Percentiles rank a stretch among this genome's conserved stretches.
phyloP scores from a whole-genome alignment of 192 early-diverging fungal species.

The Gamsiella multidivaricata region DNA sequence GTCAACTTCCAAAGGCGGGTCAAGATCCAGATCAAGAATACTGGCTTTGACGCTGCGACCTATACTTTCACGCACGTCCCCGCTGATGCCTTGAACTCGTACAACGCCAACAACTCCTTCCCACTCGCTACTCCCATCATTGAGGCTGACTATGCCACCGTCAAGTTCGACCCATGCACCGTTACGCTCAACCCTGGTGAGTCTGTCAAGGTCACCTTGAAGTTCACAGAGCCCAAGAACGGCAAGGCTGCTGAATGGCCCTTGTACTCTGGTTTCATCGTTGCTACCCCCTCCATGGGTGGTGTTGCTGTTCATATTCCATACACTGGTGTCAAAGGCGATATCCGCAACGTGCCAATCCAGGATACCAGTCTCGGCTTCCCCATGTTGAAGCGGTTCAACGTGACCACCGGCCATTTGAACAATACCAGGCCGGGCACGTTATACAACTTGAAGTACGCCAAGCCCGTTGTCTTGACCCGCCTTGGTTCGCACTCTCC shows the following conservation, averaged over 20 bases:
- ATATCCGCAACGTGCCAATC: slow-evolving; percentile 53
- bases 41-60: slow-evolving; percentile 28
- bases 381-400: slow-evolving; percentile 11
- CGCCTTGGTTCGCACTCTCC: neutral
- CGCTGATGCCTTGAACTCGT: slow-evolving; percentile 36
- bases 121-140: slow-evolving; percentile 11
- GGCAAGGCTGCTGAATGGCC: slow-evolving; percentile 34
- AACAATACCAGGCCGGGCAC: neutral
- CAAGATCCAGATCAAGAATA: slow-evolving; percentile 53
- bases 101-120: slow-evolving; percentile 19
- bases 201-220: slow-evolving; percentile 16
- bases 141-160: slow-evolving; percentile 23
- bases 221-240: slow-evolving; percentile 18
- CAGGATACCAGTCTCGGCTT: slow-evolving; percentile 36
- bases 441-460: slow-evolving; percentile 1
- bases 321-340: slow-evolving; percentile 57
- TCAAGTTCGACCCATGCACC: slow-evolving; percentile 17
- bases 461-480: slow-evolving; percentile 6
- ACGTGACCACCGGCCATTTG: neutral
- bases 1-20: slow-evolving; percentile 26
- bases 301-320: slow-evolving; percentile 48
- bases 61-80: slow-evolving; percentile 33
- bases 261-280: slow-evolving; percentile 60
- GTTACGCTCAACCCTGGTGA: slow-evolving; percentile 35
- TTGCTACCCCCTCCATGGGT: slow-evolving; percentile 31